These are phyloP conservation scores for Vitis hybrid DNA, from an alignment of 177 flowering plant species.

Conservation along the genomic window DNA sequence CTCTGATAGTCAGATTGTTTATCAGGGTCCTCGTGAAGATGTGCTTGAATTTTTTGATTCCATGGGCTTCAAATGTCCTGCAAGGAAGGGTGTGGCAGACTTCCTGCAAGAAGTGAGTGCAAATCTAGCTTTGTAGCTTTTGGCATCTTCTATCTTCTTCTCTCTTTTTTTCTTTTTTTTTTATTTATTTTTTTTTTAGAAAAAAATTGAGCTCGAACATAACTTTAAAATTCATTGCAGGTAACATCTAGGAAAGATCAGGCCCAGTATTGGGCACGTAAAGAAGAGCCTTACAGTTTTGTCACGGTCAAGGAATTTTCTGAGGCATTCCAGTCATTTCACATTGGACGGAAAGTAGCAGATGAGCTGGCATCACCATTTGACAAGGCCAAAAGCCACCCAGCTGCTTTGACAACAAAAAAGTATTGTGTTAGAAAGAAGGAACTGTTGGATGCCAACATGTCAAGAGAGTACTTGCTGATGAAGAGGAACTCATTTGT, in stretches of 20 bases:
- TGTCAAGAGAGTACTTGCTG: slow-evolving; percentile 20
- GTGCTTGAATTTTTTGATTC: slow-evolving; percentile 18
- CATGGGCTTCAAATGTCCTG: slow-evolving; percentile 18
- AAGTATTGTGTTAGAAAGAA: slow-evolving; percentile 19
- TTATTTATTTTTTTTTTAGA: too few species aligned
- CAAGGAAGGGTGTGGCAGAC: too few species aligned
- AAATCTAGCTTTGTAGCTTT: neutral
- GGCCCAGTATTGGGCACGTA: slow-evolving; percentile 19
- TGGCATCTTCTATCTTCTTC: neutral
- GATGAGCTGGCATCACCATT: slow-evolving; percentile 22
- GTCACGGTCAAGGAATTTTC: neutral
- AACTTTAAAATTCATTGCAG: slow-evolving; percentile 15
- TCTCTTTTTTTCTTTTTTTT: too few species aligned
- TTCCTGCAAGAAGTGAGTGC: slow-evolving; percentile 9
- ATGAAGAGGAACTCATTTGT: slow-evolving; percentile 15
- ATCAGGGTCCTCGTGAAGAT: slow-evolving; percentile 22
- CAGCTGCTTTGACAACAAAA: neutral
- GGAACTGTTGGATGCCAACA: slow-evolving; percentile 17
- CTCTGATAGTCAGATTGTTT: slow-evolving; percentile 32
- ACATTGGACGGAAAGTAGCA: slow-evolving; percentile 15
- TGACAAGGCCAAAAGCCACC: slow-evolving; percentile 22
- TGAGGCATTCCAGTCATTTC: neutral
- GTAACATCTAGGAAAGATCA: slow-evolving; percentile 28
- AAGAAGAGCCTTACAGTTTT: too few species aligned
- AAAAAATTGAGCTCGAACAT: neutral